Evolutionary conservation across 2,329 filamentous ascomycete species (phyloP).

Genomic region (Sporothrix euskadiensis): DNA sequence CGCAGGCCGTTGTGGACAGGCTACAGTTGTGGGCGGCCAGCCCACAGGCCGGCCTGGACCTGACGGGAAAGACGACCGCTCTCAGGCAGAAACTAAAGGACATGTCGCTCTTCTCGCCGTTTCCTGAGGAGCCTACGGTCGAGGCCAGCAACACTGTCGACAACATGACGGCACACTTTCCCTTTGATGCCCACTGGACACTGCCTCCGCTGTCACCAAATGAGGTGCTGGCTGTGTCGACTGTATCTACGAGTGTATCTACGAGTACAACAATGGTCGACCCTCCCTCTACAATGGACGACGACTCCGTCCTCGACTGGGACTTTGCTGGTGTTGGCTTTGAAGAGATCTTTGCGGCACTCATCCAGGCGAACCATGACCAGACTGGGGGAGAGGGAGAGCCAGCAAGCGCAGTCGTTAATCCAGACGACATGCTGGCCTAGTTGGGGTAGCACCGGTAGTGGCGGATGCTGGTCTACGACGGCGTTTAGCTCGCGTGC

Average conservation of each 20-base stretch:
- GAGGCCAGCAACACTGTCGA: background rate
- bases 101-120: conserved; percentile 7
- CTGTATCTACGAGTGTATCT: background rate
- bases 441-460: background rate
- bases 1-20: background rate
- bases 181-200: conserved; percentile 3
- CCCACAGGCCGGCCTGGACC: background rate
- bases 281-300: background rate
- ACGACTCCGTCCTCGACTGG: conserved; percentile 15
- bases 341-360: conserved; percentile 21
- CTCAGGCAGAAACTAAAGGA: background rate
- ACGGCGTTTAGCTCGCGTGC: conserved; percentile 4
- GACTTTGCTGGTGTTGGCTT: conserved; percentile 24
- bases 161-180: conserved; percentile 3
- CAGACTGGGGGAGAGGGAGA: background rate
- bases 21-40: background rate
- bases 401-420: background rate
- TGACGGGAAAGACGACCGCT: background rate
- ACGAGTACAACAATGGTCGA: background rate
- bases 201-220: background rate
- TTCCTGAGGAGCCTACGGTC: background rate
- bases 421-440: background rate
- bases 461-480: background rate
- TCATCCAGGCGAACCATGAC: conserved; percentile 15
- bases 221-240: background rate